phyloP scores from a whole-genome alignment of 345 rosid species.

The Iberis pinnata region DNA sequence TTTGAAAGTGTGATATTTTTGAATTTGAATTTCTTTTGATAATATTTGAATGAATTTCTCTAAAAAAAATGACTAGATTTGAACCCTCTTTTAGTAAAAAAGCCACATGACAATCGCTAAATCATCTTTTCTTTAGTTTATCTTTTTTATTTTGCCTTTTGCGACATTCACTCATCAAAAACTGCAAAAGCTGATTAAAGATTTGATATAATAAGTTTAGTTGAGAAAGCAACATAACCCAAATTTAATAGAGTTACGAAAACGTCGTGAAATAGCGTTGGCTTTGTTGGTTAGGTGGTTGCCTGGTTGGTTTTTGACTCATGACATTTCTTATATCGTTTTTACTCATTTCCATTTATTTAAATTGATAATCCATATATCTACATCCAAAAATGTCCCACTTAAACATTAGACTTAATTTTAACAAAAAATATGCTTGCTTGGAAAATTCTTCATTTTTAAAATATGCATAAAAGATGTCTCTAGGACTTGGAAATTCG shows the following conservation, averaged over 20 bases:
- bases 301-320: neutral
- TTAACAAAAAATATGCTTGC: neutral
- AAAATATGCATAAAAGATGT: neutral
- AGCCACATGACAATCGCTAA: too few species aligned
- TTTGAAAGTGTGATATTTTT: too few species aligned
- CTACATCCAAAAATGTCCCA: slow-evolving; percentile 17
- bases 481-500: slow-evolving; percentile 17
- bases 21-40: too few species aligned
- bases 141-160: too few species aligned
- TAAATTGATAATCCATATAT: neutral
- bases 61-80: too few species aligned
- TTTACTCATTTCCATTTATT: too few species aligned
- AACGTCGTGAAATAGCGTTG: slow-evolving; percentile 18
- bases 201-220: slow-evolving; percentile 18
- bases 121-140: too few species aligned
- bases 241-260: slow-evolving; percentile 12
- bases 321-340: too few species aligned
- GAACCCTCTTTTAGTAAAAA: too few species aligned
- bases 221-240: slow-evolving; percentile 27
- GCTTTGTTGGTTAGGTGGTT: slow-evolving; percentile 16
- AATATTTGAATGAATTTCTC: too few species aligned
- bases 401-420: slow-evolving; percentile 13
- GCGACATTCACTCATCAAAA: slow-evolving; percentile 13
- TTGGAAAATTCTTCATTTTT: neutral
- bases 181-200: neutral